Percentiles rank a stretch among this genome's conserved stretches.
Evolutionary conservation across 805 yeast genomes (phyloP).

Genomic region (Yamadazyma endophytica): DNA sequence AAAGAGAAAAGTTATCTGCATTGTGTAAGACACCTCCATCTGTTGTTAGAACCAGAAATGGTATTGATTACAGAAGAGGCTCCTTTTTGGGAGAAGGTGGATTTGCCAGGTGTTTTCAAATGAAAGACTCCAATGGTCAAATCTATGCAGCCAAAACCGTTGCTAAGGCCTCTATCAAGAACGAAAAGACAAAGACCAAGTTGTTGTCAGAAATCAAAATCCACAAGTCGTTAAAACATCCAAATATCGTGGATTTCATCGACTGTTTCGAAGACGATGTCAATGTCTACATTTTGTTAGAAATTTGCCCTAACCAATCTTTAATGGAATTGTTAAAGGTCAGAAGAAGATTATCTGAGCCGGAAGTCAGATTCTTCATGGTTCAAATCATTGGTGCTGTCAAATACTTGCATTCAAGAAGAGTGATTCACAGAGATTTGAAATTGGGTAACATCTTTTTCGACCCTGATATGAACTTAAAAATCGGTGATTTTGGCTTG

Average conservation of each 20-base stretch:
- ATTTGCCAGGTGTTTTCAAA: constrained; percentile 96
- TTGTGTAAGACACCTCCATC: constrained; percentile 97
- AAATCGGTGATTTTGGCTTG: constrained; percentile 96
- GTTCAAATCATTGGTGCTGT: constrained; percentile 94
- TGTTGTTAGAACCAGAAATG: constrained; percentile 78
- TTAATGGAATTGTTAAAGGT: constrained; percentile 86
- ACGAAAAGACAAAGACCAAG: constrained; percentile 83
- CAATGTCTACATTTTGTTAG: constrained; percentile 89
- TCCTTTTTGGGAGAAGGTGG: constrained; percentile 96
- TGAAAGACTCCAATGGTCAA: constrained; percentile 83
- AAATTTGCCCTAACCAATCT: constrained; percentile 92
- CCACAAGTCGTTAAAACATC: constrained; percentile 84
- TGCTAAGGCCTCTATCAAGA: constrained; percentile 89
- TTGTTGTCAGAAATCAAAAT: constrained; percentile 91
- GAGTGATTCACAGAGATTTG: constrained; percentile 93
- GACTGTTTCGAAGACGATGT: constrained; percentile 97
- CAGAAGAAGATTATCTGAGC: constrained; percentile 81
- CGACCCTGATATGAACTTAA: constrained; percentile 89
- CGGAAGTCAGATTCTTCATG: constrained; percentile 86
- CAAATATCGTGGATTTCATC: constrained; percentile 85
- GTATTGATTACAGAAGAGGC: constrained; percentile 89
- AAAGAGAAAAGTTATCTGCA: constrained; percentile 84
- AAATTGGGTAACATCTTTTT: constrained; percentile 94
- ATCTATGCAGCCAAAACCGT: constrained; percentile 96
- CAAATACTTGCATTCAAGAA: constrained; percentile 83